Evolutionary conservation across 2,329 filamentous ascomycete genomes (phyloP), one percentile per base, ranked within the genome.

Genomic region (Anisogramma anomala): DNA sequence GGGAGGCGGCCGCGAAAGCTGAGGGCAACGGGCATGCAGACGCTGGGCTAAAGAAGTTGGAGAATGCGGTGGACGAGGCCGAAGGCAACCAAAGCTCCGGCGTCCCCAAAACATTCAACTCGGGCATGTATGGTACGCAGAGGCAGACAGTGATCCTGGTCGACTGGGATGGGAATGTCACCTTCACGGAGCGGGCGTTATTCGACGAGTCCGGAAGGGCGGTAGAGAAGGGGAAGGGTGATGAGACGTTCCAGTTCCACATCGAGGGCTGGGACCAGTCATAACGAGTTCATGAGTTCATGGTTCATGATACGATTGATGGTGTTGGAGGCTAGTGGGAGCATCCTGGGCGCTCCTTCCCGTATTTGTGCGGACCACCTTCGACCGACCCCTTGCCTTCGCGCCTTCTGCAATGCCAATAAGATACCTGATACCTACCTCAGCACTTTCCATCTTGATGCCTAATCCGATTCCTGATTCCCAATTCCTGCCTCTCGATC

Each of bases 121-220:
- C 67, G 4, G 77, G 77, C 2, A 61, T 77, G 48, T 81, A 81
- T 50, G 77, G 77, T 3, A 81, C 77, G 4, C 77, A 81, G 58
- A 61, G 77, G 27, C 77, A 81, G 60, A 80, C 76, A 0, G 60
- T 79, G 11, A 57, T 81, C 11, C 58, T 79, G 33, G 70, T 80
- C 6, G 74, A 78, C 50, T 77, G 72, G 71, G 65, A 78, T 3
- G 77, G 77, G 3, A 74, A 74, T 26, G 72, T 77, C 14, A 71
- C 67, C 0, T 77, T 72, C 50, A 64, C 65, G 22, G 77, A 81
- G 58, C 63, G 77, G 26, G 69, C 74, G 4, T 58, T 80, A 31
- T 81, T 68, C 64, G 75, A 80, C 52, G 59, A 62, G 0, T 65
- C 74, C 35, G 77, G 77, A 7, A 70, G 74, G 38, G 54, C 62